phyloP scores from a whole-genome alignment of 1,139 yeast genomes.

The Pichia sp. region DNA sequence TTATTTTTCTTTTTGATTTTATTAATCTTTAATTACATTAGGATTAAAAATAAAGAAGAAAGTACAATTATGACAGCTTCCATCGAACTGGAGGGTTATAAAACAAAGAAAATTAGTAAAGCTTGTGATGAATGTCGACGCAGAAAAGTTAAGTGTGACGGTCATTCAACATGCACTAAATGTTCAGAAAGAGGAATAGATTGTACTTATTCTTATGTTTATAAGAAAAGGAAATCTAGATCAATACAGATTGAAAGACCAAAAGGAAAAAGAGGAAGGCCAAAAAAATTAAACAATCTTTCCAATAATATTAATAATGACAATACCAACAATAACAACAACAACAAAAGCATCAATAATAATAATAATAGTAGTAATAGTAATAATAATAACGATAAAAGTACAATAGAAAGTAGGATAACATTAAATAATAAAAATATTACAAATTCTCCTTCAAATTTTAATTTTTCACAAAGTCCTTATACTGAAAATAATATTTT shows the following conservation, averaged over 20 bases:
- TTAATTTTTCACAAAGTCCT: too few species aligned
- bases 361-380: not conserved
- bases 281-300: slow-evolving; percentile 1
- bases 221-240: slow-evolving; percentile 20
- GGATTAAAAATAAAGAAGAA: not conserved
- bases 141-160: slow-evolving; percentile 21
- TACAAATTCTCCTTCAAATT: not conserved
- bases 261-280: slow-evolving; percentile 12
- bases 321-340: not conserved
- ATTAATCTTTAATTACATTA: not conserved
- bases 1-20: not conserved
- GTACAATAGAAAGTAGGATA: too few species aligned
- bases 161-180: slow-evolving; percentile 12
- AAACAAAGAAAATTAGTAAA: slow-evolving; percentile 35
- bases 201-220: slow-evolving; percentile 33
- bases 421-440: not conserved
- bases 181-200: slow-evolving; percentile 32
- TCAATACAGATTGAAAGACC: slow-evolving; percentile 1
- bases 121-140: slow-evolving; percentile 41
- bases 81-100: not conserved
- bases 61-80: not conserved
- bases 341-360: not conserved
- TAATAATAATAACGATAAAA: not conserved
- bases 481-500: too few species aligned
- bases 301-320: not conserved